Evolutionary conservation across 768 basidiomycete species (phyloP).

Genomic region (Podaxis carcinomalis): DNA sequence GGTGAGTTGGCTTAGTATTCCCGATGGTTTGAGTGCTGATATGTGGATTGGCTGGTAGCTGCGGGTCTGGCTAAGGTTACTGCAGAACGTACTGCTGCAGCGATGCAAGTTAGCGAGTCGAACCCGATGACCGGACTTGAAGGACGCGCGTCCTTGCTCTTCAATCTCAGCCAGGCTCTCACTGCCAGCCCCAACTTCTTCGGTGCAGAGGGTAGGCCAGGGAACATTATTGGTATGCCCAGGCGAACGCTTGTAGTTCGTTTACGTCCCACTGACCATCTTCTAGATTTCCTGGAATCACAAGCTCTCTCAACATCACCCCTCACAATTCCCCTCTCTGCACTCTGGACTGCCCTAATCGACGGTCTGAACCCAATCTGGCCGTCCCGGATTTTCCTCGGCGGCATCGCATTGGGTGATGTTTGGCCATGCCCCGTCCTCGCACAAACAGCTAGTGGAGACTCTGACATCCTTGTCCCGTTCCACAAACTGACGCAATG

Average conservation of each 20-base stretch:
- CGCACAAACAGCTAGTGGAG: constrained; percentile 21
- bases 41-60: constrained; percentile 37
- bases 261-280: neutral
- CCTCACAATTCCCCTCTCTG: constrained; percentile 60
- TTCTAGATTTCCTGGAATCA: constrained; percentile 61
- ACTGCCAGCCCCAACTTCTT: constrained; percentile 63
- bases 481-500: constrained; percentile 97
- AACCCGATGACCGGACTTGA: constrained; percentile 93
- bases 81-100: constrained; percentile 48
- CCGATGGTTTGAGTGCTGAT: neutral
- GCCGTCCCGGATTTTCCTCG: constrained; percentile 74
- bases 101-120: constrained; percentile 71
- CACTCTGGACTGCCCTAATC: constrained; percentile 80
- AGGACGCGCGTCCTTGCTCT: constrained; percentile 76
- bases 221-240: constrained; percentile 69
- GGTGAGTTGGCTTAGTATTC: constrained; percentile 42
- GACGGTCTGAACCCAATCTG: constrained; percentile 84
- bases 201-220: constrained; percentile 70
- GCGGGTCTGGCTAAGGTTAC: constrained; percentile 66
- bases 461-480: constrained; percentile 75
- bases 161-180: constrained; percentile 71
- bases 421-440: constrained; percentile 84
- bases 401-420: constrained; percentile 76
- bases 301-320: constrained; percentile 41
- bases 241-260: neutral